Evolutionary conservation across 78 protist genomes (phyloP), one percentile per base, ranked within the genome.

Genomic region (Chrysochromulina parva): DNA sequence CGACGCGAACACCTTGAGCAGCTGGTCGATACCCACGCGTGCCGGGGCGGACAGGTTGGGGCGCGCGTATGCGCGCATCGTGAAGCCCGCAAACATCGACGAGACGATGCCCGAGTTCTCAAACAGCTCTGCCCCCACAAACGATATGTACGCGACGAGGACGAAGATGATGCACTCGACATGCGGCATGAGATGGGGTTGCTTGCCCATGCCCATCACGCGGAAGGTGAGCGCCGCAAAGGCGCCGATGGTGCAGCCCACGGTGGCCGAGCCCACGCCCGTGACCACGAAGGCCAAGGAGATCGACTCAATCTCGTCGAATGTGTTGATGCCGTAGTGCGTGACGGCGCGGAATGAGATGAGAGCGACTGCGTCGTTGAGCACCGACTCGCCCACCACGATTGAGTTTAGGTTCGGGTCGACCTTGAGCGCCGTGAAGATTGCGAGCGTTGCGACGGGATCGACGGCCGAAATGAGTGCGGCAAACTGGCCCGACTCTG

Each of bases 61-160:
- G 26, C 74, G 59, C 52, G 95, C 88, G 87, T 96, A 96, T 80
- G 89, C 95, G 55, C 90, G 73, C 76, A 93, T 87, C 28, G 86
- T 73, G 20, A 96, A 93, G 84, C 96, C 90, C 20, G 85, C 11
- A 59, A 59, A 38, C 47, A 89, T 19, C 73, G 22, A 7, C 5
- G 80, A 47, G 84, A 88, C 84, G 59, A 95, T 93, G 73, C 95
- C 96, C 3, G 92, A 82, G 24, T 93, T 50, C n/a, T 13, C 24
- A 24, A 26, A 10, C 3, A 48, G 85, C 81, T 95, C 95, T 14
- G 94, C 95, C 16, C 85, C 9, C 17, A 65, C 28, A 17, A 65
- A 65, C 73, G 26, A 24, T 26, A 84, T 1, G 69, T 86, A 95
- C 47, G 89, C 38, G n/a, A 22, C 14, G 84, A 24, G 47, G 26